Evolutionary conservation across 345 rosid species (phyloP).

Genomic region (Trapa incisa): DNA sequence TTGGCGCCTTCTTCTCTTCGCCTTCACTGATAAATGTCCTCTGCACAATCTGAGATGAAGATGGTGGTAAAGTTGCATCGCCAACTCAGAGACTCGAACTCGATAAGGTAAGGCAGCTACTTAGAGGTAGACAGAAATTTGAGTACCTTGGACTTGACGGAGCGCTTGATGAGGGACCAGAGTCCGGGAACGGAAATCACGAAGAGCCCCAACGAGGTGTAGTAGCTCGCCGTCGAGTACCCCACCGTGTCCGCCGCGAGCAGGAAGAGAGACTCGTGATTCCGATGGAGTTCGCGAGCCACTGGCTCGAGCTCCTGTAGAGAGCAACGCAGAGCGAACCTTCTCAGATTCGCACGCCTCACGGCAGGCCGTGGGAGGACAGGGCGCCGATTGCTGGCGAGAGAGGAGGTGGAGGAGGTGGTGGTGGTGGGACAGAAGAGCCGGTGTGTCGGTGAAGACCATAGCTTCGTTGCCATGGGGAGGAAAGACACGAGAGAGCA

Average conservation of each 20-base stretch:
- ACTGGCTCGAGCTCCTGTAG: slow-evolving; percentile 22
- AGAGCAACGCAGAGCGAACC: slow-evolving; percentile 13
- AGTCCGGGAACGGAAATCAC: slow-evolving; percentile 92
- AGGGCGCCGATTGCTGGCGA: background rate
- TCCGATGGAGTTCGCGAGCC: slow-evolving; percentile 14
- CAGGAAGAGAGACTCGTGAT: slow-evolving; percentile 21
- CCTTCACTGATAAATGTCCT: slow-evolving; percentile 57
- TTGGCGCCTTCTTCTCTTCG: slow-evolving; percentile 45
- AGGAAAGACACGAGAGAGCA: background rate
- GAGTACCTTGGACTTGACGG: slow-evolving; percentile 82
- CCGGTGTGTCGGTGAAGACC: background rate
- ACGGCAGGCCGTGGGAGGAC: slow-evolving; percentile 1
- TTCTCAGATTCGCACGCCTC: slow-evolving; percentile 1
- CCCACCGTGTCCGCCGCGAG: slow-evolving; percentile 43
- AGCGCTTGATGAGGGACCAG: slow-evolving; percentile 97
- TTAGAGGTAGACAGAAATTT: background rate
- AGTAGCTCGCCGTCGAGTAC: slow-evolving; percentile 84
- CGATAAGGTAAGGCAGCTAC: background rate
- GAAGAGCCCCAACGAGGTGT: slow-evolving; percentile 83
- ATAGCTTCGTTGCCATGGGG: background rate
- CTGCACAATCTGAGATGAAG: slow-evolving; percentile 55
- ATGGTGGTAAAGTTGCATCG: background rate
- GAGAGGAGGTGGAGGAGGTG: background rate
- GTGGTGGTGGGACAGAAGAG: background rate
- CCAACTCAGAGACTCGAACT: background rate